Evolutionary conservation across 345 rosid genomes (phyloP).

Genomic region (Balakata baccata): DNA sequence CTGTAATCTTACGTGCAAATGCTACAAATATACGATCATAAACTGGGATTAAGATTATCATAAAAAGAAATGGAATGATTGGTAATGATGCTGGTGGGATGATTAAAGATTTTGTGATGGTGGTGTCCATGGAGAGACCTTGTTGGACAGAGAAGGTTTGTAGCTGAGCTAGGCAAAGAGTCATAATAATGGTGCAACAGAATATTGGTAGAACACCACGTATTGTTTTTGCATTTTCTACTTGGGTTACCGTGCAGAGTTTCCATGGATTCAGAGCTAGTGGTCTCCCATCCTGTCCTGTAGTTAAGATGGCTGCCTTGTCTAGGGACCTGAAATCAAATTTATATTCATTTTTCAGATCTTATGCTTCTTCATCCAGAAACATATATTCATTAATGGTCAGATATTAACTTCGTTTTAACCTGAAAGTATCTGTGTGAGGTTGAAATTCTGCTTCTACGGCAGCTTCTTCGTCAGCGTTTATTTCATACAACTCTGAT

Average conservation of each 20-base stretch:
- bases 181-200: conserved; percentile 58
- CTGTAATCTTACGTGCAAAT: conserved; percentile 41
- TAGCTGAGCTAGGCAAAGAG: conserved; percentile 48
- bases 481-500: conserved; percentile 43
- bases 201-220: conserved; percentile 50
- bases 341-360: background rate
- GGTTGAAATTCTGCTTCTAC: conserved; percentile 40
- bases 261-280: conserved; percentile 48
- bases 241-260: conserved; percentile 60
- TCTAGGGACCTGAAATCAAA: conserved; percentile 44
- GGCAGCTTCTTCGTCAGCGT: conserved; percentile 40
- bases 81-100: conserved; percentile 59
- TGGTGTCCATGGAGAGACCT: conserved; percentile 48
- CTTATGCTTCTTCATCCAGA: background rate
- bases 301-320: conserved; percentile 50
- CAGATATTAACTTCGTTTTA: background rate
- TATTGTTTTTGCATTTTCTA: conserved; percentile 53
- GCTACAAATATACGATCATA: conserved; percentile 50
- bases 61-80: conserved; percentile 41
- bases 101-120: conserved; percentile 32
- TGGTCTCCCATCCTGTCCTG: background rate
- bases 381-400: background rate
- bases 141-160: conserved; percentile 57
- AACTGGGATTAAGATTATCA: conserved; percentile 40
- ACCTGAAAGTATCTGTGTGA: conserved; percentile 49